Evolutionary conservation across 106 monocot genomes (phyloP), one percentile per base, ranked within the genome.

Genomic region (Ottelia alismoides): DNA sequence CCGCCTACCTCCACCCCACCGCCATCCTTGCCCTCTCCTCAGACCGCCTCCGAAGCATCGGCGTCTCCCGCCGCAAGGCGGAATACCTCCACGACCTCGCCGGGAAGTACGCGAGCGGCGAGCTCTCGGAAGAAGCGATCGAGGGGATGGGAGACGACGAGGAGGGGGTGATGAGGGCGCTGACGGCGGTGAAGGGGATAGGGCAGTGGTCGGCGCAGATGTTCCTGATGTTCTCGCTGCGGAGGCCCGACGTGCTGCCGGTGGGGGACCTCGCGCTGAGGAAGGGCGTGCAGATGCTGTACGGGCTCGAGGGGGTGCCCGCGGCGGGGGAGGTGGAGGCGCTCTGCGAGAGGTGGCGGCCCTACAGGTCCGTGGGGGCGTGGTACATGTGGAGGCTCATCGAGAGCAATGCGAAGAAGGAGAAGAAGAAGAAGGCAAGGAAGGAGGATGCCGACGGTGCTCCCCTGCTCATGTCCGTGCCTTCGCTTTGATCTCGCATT

Each of bases 311-410:
- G 23, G 55, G 71, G 2, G 50, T 80, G 29, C 90, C 90, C 17
- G 58, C 67, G 30, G 77, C 90, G 1, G 73, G 77, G 18, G 79
- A 90, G 63, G 84, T 90, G 90, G 90, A 84, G 32, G 51, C 64
- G 51, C 63, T 77, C 24, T 90, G 90, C 53, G 66, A 80, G 49
- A 60, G 47, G 16, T 90, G 90, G 90, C 55, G 74, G 51, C 90
- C 90, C 10, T 90, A 84, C 47, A 64, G 90, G 20, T 90, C 90
- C 0, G 79, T 81, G 5, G 90, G 84, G 0, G 61, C 84, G 16
- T 90, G 90, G 90, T 90, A 90, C 56, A 84, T 90, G 84, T 90
- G 90, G 90, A 73, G 84, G 17, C 72, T 90, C 18, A 57, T 75
- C 1, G 90, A 84, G 66, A 30, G 68, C 49, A 90, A 73, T 59